Evolutionary conservation across 2,329 filamentous ascomycete genomes (phyloP), one percentile per base, ranked within the genome.

Genomic region (Fusarium nematophilum): DNA sequence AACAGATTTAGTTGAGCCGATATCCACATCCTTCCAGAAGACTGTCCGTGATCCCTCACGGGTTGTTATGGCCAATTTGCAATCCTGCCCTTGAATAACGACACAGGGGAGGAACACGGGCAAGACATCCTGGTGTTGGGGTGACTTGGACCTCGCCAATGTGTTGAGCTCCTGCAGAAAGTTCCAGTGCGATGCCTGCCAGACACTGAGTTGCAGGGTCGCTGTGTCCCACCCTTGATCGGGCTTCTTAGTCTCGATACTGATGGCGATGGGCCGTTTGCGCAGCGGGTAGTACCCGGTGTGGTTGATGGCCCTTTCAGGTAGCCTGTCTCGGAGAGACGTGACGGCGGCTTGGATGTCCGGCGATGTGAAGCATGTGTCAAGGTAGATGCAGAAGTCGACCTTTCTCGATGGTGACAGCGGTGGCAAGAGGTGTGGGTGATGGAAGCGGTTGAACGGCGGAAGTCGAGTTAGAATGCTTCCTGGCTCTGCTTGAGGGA

Each of bases 141-240:
- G 17, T 31, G 18, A 45, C 5, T 14, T 2, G 6, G 15, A 3
- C 30, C 6, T 45, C 17, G 42, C 42, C 5, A 45, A n/a, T 9
- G 5, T 17, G n/a, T 45, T 45, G 5, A 45, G 27, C 18, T 31
- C 42, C 26, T 45, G 15, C 21, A 45, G 30, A 15, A 31, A 45
- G 9, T 45, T 45, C 42, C 42, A 45, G 26, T 45, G 42, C 3
- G 42, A 33, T n/a, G 42, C 42, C 30, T 45, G 42, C 42, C 42
- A 45, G 11, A 45, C 42, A 25, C 42, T 34, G 8, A 45, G 29
- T 21, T 45, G 29, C 17, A 45, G 42, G 3, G 18, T 15, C 13
- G 42, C 42, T 4, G 17, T 34, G 5, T 45, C 27, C 42, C 42
- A 25, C 11, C 42, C 29, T 25, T 45, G 42, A 45, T 15, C 42